A percentile compares a stretch with the other conserved stretches of the same genome.
phyloP scores from a whole-genome alignment of 495 filamentous ascomycete genomes.

The Penicillium cataractarum region DNA sequence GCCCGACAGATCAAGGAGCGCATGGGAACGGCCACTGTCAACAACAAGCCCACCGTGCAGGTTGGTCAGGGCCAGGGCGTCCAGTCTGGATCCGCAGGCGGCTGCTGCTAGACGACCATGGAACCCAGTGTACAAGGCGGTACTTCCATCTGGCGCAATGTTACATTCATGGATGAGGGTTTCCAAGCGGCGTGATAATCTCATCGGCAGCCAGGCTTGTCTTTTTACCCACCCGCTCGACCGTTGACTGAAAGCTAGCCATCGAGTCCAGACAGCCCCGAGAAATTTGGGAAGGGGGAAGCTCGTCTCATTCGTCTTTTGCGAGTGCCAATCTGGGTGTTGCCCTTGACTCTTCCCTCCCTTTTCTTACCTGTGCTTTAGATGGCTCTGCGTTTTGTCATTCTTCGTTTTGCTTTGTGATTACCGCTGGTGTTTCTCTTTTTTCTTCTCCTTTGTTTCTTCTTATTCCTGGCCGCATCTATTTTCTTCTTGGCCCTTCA shows the following conservation, averaged over 20 bases:
- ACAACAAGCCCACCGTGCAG: conserved; percentile 97
- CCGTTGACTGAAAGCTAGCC: neutral
- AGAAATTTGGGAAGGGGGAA: conserved; percentile 14
- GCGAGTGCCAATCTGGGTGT: conserved; percentile 22
- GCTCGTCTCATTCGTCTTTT: conserved; percentile 19
- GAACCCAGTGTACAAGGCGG: conserved; percentile 22
- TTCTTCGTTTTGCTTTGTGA: conserved; percentile 33
- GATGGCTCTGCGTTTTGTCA: conserved; percentile 40
- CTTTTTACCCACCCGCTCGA: conserved; percentile 9
- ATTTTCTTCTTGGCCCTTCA: conserved; percentile 30
- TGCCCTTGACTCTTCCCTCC: conserved; percentile 25
- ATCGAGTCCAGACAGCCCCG: conserved; percentile 9
- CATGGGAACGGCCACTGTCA: conserved; percentile 95
- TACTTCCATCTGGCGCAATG: conserved; percentile 40
- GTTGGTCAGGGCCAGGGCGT: conserved; percentile 94
- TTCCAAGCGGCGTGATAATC: conserved; percentile 25
- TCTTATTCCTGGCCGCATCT: conserved; percentile 30
- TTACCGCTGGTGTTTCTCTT: conserved; percentile 33
- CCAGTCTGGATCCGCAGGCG: conserved; percentile 83
- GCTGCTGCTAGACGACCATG: conserved; percentile 80
- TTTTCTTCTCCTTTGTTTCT: conserved; percentile 19
- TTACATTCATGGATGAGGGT: conserved; percentile 34
- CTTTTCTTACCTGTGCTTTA: conserved; percentile 41
- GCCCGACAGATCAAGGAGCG: conserved; percentile 99
- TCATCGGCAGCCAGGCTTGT: conserved; percentile 24